Evolutionary conservation across 176 grass and related monocot species (phyloP).

Genomic region (Carex scoparia): DNA sequence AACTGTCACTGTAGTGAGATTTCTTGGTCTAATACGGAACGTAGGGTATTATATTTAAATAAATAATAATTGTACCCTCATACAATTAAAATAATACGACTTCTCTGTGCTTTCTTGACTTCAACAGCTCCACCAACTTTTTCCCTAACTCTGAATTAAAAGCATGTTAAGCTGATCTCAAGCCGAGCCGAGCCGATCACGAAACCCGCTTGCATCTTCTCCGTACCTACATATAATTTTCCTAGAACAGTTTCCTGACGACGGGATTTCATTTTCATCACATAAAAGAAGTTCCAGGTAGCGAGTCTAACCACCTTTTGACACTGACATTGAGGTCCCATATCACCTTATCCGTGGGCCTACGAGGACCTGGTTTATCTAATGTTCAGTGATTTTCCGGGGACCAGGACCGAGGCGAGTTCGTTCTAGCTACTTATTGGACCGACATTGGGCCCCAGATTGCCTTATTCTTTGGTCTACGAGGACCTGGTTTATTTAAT

Average conservation of each 20-base stretch:
- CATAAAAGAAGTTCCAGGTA: too few relatives aligned
- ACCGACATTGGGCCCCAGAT: neutral
- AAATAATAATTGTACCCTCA: neutral
- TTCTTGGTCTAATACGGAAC: neutral
- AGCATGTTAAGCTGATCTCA: neutral
- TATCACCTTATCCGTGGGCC: too few relatives aligned
- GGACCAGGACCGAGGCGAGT: neutral
- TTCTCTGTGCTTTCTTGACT: neutral
- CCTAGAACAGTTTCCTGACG: too few relatives aligned
- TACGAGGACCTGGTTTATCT: neutral
- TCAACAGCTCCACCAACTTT: neutral
- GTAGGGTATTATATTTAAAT: neutral
- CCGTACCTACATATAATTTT: neutral
- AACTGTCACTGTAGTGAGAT: neutral
- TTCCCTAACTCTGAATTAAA: neutral
- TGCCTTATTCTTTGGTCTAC: neutral
- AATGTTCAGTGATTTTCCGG: neutral
- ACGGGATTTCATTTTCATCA: too few relatives aligned
- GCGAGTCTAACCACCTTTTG: too few relatives aligned
- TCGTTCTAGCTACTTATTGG: neutral
- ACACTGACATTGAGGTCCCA: too few relatives aligned
- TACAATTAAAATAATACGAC: neutral
- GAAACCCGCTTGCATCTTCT: constrained; percentile 7
- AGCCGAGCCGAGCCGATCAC: neutral
- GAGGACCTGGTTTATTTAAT: neutral